Evolutionary conservation across 2,329 filamentous ascomycete species (phyloP).

Genomic region (Knufia petricola): DNA sequence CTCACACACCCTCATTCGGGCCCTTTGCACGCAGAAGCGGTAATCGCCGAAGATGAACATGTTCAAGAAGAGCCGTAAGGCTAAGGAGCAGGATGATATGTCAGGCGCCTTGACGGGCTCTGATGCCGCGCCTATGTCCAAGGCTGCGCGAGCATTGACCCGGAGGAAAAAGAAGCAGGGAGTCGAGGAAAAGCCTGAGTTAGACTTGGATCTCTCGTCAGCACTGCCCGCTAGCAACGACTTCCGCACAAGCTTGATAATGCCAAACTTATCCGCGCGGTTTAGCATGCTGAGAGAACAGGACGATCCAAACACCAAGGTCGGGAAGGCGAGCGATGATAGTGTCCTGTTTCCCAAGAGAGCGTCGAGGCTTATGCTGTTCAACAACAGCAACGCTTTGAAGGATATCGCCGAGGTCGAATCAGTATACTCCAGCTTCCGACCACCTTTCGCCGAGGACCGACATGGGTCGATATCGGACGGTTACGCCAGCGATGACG

Average conservation of each 20-base stretch:
- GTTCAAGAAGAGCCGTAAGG: conserved; percentile 22
- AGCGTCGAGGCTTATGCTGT: conserved; percentile 66
- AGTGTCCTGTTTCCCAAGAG: conserved; percentile 79
- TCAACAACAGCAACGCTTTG: conserved; percentile 51
- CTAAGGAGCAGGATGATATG: conserved; percentile 17
- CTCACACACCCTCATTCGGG: too few relatives aligned
- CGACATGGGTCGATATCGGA: conserved; percentile 58
- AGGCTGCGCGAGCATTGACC: conserved; percentile 25
- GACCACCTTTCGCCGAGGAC: conserved; percentile 48
- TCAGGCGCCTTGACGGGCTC: neutral
- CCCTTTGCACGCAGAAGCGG: too few relatives aligned
- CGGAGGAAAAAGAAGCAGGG: conserved; percentile 43
- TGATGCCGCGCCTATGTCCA: conserved; percentile 6
- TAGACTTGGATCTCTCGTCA: conserved; percentile 67
- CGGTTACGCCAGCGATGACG: conserved; percentile 54
- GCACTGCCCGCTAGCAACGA: conserved; percentile 76
- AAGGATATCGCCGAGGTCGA: conserved; percentile 85
- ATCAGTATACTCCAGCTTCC: conserved; percentile 57
- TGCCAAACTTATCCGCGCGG: conserved; percentile 87
- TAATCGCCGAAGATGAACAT: conserved; percentile 22
- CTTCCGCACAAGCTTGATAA: conserved; percentile 88
- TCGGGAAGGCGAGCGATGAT: conserved; percentile 92
- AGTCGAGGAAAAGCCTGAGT: conserved; percentile 44
- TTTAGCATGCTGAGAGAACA: conserved; percentile 97
- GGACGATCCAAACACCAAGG: conserved; percentile 77